phyloP scores from a whole-genome alignment of 257 asterid genomes.

The Dorcoceras hygrometricum region DNA sequence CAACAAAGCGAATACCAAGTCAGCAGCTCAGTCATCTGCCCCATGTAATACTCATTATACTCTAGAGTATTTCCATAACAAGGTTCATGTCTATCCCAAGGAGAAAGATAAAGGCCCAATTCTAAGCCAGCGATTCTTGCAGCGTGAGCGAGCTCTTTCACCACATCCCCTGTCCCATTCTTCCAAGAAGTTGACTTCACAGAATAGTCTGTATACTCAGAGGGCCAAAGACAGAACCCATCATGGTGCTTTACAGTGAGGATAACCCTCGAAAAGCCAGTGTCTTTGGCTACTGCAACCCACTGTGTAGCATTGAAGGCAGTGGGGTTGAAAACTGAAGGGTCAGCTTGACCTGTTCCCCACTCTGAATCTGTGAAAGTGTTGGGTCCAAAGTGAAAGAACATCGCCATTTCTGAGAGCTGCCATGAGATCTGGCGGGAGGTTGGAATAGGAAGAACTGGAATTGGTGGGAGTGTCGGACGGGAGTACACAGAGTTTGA shows the following conservation, averaged over 20 bases:
- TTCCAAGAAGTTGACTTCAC: slow-evolving; percentile 82
- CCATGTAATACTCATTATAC: slow-evolving; percentile 84
- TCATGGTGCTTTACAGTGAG: slow-evolving; percentile 93
- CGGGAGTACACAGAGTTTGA: slow-evolving; percentile 27
- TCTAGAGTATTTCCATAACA: slow-evolving; percentile 70
- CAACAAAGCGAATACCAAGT: slow-evolving; percentile 52
- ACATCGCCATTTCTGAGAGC: slow-evolving; percentile 80
- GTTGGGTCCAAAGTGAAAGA: slow-evolving; percentile 88
- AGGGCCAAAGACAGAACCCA: slow-evolving; percentile 96
- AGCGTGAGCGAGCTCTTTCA: slow-evolving; percentile 66
- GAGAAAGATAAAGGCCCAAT: slow-evolving; percentile 91
- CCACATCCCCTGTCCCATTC: slow-evolving; percentile 83
- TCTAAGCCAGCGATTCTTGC: slow-evolving; percentile 57
- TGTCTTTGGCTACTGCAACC: slow-evolving; percentile 67
- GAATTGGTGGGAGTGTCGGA: slow-evolving; percentile 76
- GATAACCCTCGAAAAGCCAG: slow-evolving; percentile 64
- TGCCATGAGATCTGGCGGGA: slow-evolving; percentile 87
- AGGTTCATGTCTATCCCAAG: slow-evolving; percentile 94
- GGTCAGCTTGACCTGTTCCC: slow-evolving; percentile 88
- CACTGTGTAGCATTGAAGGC: slow-evolving; percentile 78
- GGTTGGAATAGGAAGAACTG: slow-evolving; percentile 76
- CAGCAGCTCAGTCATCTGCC: slow-evolving; percentile 92
- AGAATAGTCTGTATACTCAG: slow-evolving; percentile 78
- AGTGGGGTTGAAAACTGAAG: slow-evolving; percentile 67
- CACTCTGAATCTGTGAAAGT: slow-evolving; percentile 81